phyloP scores from a whole-genome alignment of 2,329 filamentous ascomycete species.

The Lithohypha guttulata region DNA sequence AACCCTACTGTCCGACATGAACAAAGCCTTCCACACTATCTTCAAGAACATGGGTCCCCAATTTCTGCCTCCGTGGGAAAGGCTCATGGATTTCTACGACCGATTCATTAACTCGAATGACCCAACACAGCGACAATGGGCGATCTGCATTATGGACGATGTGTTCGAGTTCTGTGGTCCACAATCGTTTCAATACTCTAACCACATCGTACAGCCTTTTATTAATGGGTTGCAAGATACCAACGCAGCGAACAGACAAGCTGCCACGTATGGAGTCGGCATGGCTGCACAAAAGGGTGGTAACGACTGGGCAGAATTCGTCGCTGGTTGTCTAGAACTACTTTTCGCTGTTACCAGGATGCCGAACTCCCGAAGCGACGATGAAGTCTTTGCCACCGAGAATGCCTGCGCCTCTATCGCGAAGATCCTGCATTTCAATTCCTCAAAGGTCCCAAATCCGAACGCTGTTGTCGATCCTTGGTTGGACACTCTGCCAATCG shows the following conservation, averaged over 20 bases:
- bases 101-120: constrained; percentile 70
- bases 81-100: constrained; percentile 73
- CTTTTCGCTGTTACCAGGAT: constrained; percentile 78
- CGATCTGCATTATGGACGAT: constrained; percentile 97
- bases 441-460: constrained; percentile 61
- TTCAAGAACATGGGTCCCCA: constrained; percentile 88
- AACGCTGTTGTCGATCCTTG: constrained; percentile 72
- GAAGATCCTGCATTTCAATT: constrained; percentile 90
- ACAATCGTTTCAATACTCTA: constrained; percentile 75
- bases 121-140: constrained; percentile 92
- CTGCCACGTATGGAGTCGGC: constrained; percentile 89
- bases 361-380: constrained; percentile 72
- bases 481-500: constrained; percentile 82
- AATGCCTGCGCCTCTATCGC: constrained; percentile 94
- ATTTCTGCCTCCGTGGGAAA: constrained; percentile 83
- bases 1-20: constrained; percentile 95
- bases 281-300: constrained; percentile 91
- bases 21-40: constrained; percentile 97
- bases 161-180: constrained; percentile 93
- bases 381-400: constrained; percentile 93
- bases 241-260: constrained; percentile 86
- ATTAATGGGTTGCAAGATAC: constrained; percentile 75
- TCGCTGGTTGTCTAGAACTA: constrained; percentile 64
- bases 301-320: constrained; percentile 74
- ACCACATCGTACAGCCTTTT: constrained; percentile 77